A percentile compares a stretch with the other conserved stretches of the same genome.
phyloP scores from a whole-genome alignment of 2,329 filamentous ascomycete species.

The Cladosporium sp. region DNA sequence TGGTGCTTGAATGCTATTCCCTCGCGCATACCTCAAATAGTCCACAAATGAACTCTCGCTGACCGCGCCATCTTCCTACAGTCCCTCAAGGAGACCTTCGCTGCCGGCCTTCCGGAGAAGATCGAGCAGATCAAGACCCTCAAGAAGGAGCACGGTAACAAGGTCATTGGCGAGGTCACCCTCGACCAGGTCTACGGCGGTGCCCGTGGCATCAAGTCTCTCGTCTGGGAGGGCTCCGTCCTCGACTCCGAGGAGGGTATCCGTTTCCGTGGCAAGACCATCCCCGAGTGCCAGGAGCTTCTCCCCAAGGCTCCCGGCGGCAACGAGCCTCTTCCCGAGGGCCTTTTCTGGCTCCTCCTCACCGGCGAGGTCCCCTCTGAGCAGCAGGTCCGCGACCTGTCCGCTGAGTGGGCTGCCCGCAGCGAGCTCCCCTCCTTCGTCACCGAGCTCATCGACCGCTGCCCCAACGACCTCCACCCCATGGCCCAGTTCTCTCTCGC shows the following conservation, averaged over 20 bases:
- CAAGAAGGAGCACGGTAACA: constrained; percentile 93
- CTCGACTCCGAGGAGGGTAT: constrained; percentile 99
- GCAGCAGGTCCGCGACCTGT: constrained; percentile 97
- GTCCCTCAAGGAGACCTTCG: constrained; percentile 98
- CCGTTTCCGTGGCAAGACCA: constrained; percentile 98
- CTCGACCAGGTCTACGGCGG: constrained; percentile 99
- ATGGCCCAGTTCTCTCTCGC: constrained; percentile 99
- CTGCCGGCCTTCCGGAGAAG: constrained; percentile 91
- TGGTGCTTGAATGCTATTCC: neutral
- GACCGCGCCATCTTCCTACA: constrained; percentile 37
- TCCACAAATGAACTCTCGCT: neutral
- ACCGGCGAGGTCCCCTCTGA: constrained; percentile 96
- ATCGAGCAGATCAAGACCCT: constrained; percentile 99
- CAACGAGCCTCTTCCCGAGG: constrained; percentile 94
- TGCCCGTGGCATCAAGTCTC: constrained; percentile 96
- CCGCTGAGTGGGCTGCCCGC: constrained; percentile 97
- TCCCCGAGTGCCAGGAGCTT: constrained; percentile 96
- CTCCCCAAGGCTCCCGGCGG: constrained; percentile 96
- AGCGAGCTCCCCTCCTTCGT: constrained; percentile 97
- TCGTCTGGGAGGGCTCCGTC: constrained; percentile 98
- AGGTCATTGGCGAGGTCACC: constrained; percentile 95
- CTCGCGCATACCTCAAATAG: neutral
- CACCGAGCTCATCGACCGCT: constrained; percentile 99
- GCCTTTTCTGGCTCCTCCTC: constrained; percentile 99
- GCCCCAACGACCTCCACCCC: constrained; percentile 96